Conservation (phyloP, 106 monocot genomes). For the Phalaenopsis aphrodite region DNA sequence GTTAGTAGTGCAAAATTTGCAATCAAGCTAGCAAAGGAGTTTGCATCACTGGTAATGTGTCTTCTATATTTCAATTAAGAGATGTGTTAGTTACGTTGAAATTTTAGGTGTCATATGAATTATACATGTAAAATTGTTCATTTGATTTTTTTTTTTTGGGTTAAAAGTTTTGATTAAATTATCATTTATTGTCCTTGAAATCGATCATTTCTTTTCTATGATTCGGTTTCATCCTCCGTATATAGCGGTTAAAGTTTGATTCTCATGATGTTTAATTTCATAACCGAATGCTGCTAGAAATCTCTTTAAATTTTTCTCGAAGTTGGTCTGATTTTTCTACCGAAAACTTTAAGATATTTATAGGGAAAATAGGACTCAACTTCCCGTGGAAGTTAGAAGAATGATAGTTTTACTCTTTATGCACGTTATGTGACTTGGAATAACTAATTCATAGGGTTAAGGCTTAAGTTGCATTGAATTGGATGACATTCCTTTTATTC, state of each 20-base stretch:
- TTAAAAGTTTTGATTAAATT: neutral
- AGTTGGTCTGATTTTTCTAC: neutral
- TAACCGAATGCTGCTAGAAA: neutral
- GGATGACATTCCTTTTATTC: too few relatives aligned
- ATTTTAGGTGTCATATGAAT: neutral
- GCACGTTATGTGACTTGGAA: too few relatives aligned
- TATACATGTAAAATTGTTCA: neutral
- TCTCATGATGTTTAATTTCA: neutral
- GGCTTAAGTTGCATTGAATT: too few relatives aligned
- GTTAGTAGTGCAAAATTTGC: constrained; percentile 41
- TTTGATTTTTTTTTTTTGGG: neutral
- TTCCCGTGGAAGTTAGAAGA: neutral
- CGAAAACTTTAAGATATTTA: neutral
- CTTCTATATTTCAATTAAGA: neutral
- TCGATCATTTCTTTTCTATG: too few relatives aligned
- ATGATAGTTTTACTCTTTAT: neutral
- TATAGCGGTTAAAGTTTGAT: neutral
- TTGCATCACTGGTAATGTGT: constrained; percentile 40
- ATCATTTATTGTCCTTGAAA: neutral
- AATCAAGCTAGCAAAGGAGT: constrained; percentile 34
- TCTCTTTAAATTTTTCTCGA: neutral
- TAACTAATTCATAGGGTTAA: too few relatives aligned
- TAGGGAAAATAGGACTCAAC: neutral
- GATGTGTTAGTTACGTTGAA: neutral
- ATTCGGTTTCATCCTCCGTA: neutral